Conservation (phyloP, 1,284 basidiomycete species). For the Sporisorium iseilematis-ciliati region DNA sequence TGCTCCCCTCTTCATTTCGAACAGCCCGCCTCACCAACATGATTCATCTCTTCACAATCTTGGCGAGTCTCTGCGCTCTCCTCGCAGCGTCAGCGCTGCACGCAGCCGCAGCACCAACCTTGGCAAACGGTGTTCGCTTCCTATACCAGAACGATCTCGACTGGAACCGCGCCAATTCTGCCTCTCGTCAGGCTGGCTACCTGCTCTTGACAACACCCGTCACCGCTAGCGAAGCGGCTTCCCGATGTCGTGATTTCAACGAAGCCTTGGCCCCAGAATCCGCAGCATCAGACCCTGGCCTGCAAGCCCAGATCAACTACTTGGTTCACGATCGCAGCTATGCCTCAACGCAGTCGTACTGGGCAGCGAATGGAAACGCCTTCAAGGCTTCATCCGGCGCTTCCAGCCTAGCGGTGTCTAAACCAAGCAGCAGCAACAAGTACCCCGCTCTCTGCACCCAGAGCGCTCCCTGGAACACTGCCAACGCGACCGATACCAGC, state of each 20-base stretch:
- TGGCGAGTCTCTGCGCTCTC: slow-evolving; percentile 3
- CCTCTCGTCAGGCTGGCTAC: slow-evolving; percentile 45
- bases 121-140: slow-evolving; percentile 37
- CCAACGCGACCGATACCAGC: slow-evolving; percentile 37
- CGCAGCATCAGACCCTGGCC: slow-evolving; percentile 20
- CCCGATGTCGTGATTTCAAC: slow-evolving; percentile 35
- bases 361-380: slow-evolving; percentile 18
- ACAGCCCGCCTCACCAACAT: slow-evolving; percentile 6
- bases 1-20: not conserved
- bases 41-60: slow-evolving; percentile 6
- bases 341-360: slow-evolving; percentile 24
- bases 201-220: slow-evolving; percentile 36
- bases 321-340: slow-evolving; percentile 27
- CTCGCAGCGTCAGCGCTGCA: slow-evolving; percentile 1
- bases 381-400: slow-evolving; percentile 14
- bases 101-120: slow-evolving; percentile 9
- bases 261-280: slow-evolving; percentile 39
- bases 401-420: slow-evolving; percentile 1
- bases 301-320: slow-evolving; percentile 42
- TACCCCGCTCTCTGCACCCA: slow-evolving; percentile 42
- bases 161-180: slow-evolving; percentile 35
- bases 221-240: slow-evolving; percentile 32
- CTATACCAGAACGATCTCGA: slow-evolving; percentile 61
- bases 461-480: slow-evolving; percentile 29
- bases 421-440: slow-evolving; percentile 11